Base-by-base conservation (phyloP, 2,329 filamentous ascomycete species). In the Cordyceps sp. region DNA sequence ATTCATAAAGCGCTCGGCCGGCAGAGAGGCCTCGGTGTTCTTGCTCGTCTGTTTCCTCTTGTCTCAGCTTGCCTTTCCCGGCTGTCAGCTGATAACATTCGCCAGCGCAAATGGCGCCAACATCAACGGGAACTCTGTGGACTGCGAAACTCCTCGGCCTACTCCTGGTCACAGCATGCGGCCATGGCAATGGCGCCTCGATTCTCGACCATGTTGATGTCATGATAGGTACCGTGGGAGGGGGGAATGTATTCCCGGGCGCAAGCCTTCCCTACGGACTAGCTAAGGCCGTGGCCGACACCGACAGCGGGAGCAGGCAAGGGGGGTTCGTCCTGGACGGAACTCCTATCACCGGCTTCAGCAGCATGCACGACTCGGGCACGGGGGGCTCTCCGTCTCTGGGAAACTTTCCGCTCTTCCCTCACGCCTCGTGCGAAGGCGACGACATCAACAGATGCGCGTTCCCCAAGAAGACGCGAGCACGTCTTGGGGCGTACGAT, bases 351-450 rank as follows among this genome's bases (percentile, higher is more conserved):
- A 60, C 58, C 5, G 71, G 69, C 12, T 73, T 72, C 48, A 68
- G 63, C 10, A 58, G 63, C 24, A 58, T 73, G 54, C 69, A 73
- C 44, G 69, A 73, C 43, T 68, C 63, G 2, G 69, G 69, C 1
- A 73, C 67, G 0, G 69, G 69, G 16, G 61, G 61, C 7, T 51
- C 54, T 1, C 69, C 77, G 0, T 81, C 73, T 4, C 54, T 83
- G 13, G 79, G 78, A 12, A 82, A 81, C 45, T 84, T 84, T 33
- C 73, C 79, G 0, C 56, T 84, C 2, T 83, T 84, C 39, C 64
- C 77, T 0, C 76, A 80, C 38, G 54, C 66, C 4, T 58, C 60
- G 26, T 84, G 78, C 39, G 59, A 65, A 0, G 62, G 57, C 12
- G 68, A 78, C 37, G 64, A 73, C 25, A 51, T 83, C 33, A 59